Conservation (phyloP, 371 early-diverging fungal genomes). For the Saksenaea vasiformis region DNA sequence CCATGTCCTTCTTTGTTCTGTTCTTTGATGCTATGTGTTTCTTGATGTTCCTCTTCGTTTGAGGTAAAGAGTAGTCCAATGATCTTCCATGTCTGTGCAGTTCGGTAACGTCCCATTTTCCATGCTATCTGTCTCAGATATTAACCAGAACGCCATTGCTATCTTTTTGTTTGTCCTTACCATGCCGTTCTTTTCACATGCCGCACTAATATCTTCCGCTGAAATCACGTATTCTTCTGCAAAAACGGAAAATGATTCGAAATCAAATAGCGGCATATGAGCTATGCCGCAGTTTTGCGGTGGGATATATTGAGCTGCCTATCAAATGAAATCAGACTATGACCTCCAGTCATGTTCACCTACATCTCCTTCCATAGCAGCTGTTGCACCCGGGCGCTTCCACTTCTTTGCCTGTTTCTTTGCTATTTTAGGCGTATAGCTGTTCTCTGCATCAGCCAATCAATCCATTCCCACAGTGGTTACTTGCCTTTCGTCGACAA, state of each 20-base stretch:
- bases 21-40: slow-evolving; percentile 10
- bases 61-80: slow-evolving; percentile 64
- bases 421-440: slow-evolving; percentile 16
- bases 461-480: background rate
- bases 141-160: background rate
- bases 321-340: background rate
- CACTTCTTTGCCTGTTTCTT: slow-evolving; percentile 27
- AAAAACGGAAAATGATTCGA: slow-evolving; percentile 64
- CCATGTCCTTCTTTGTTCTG: background rate
- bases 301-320: slow-evolving; percentile 42
- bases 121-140: slow-evolving; percentile 51
- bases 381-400: slow-evolving; percentile 21
- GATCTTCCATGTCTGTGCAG: slow-evolving; percentile 82
- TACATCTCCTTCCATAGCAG: slow-evolving; percentile 35
- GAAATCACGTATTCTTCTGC: slow-evolving; percentile 65
- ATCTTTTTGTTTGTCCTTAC: slow-evolving; percentile 27
- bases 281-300: slow-evolving; percentile 65
- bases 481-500: slow-evolving; percentile 46
- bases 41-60: slow-evolving; percentile 25
- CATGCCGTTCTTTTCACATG: slow-evolving; percentile 73
- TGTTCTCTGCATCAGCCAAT: background rate
- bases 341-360: background rate
- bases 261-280: slow-evolving; percentile 70
- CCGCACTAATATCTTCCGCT: slow-evolving; percentile 45
- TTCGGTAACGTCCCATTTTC: slow-evolving; percentile 64